Evolutionary conservation across 768 basidiomycete species (phyloP).

Genomic region (Suillus subalutaceus): DNA sequence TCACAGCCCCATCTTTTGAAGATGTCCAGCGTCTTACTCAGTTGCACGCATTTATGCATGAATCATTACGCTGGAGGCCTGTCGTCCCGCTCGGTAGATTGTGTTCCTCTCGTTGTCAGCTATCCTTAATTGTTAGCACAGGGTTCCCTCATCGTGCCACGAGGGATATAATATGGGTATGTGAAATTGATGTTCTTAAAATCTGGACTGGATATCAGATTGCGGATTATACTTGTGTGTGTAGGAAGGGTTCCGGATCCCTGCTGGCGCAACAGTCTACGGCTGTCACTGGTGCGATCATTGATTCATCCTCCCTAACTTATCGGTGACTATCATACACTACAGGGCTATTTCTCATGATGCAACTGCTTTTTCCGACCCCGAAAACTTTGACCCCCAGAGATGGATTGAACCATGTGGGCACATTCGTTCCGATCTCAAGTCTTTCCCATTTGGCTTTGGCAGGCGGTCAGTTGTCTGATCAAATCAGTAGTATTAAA

Average conservation of each 20-base stretch:
- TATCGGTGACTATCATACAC: neutral
- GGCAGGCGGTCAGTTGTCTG: constrained; percentile 39
- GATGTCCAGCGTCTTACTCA: constrained; percentile 32
- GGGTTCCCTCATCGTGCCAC: constrained; percentile 62
- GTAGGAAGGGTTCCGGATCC: constrained; percentile 28
- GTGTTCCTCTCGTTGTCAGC: neutral
- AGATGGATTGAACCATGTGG: constrained; percentile 53
- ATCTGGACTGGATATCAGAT: neutral
- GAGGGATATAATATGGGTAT: constrained; percentile 59
- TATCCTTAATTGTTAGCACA: neutral
- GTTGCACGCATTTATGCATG: constrained; percentile 34
- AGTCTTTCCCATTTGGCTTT: constrained; percentile 55
- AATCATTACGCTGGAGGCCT: constrained; percentile 36
- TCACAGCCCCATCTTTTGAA: constrained; percentile 34
- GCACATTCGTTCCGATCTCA: constrained; percentile 47
- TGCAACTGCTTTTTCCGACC: constrained; percentile 50
- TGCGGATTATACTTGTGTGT: neutral
- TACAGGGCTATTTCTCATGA: constrained; percentile 54
- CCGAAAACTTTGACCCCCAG: constrained; percentile 56
- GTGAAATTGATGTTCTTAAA: neutral
- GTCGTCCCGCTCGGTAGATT: constrained; percentile 22
- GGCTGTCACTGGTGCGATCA: constrained; percentile 22
- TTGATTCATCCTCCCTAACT: neutral
- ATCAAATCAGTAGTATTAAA: neutral
- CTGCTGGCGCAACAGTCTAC: constrained; percentile 25